Evolutionary conservation across 306 rosid species (phyloP).

Genomic region (Rosa persica): DNA sequence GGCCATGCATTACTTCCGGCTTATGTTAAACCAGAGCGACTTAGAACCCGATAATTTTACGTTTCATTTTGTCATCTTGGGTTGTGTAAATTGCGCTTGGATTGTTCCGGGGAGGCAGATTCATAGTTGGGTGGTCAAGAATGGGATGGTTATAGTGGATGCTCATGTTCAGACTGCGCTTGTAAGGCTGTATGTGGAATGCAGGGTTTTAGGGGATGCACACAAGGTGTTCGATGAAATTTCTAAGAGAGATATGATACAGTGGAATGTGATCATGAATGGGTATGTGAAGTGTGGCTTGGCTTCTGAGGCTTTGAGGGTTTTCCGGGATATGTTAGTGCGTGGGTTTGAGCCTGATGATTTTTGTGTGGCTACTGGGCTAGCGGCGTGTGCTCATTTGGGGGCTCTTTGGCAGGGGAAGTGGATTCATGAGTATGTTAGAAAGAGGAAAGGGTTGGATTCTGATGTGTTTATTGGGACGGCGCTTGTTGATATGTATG

Average conservation of each 20-base stretch:
- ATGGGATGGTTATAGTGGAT: constrained; percentile 35
- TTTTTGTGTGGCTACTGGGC: constrained; percentile 38
- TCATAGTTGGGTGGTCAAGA: constrained; percentile 34
- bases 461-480: constrained; percentile 32
- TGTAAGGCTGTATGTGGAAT: constrained; percentile 22
- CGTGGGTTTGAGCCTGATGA: constrained; percentile 33
- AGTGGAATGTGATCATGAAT: constrained; percentile 47
- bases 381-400: constrained; percentile 36
- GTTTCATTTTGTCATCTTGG: constrained; percentile 39
- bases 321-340: constrained; percentile 30
- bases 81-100: constrained; percentile 30
- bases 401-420: constrained; percentile 43
- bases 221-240: constrained; percentile 43
- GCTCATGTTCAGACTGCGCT: constrained; percentile 36
- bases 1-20: constrained; percentile 30
- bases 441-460: constrained; percentile 28
- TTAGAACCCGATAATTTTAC: constrained; percentile 28
- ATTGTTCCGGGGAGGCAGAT: constrained; percentile 25
- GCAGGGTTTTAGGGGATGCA: constrained; percentile 31
- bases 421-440: constrained; percentile 43
- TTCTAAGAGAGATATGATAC: constrained; percentile 31
- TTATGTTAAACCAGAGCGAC: constrained; percentile 19
- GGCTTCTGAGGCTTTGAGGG: constrained; percentile 31
- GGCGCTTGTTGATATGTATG: constrained; percentile 46
- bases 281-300: constrained; percentile 32